Evolutionary conservation across 2,329 filamentous ascomycete genomes (phyloP).

Genomic region (Clonostachys byssicola): DNA sequence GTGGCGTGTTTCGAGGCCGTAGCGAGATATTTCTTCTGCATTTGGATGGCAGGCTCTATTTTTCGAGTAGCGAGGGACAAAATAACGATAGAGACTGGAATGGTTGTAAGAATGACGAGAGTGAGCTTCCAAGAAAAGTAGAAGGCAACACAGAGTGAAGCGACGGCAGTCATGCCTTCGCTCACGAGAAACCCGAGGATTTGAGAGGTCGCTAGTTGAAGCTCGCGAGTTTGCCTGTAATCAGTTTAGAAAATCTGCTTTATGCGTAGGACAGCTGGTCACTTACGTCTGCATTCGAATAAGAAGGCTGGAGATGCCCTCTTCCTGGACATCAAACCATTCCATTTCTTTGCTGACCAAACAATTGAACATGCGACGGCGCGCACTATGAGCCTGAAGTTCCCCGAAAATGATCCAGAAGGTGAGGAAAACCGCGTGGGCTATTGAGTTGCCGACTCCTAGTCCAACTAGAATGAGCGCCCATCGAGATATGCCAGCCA

Average conservation of each 20-base stretch:
- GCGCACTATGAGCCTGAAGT: conserved; percentile 64
- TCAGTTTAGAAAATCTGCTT: background rate
- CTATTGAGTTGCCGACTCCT: conserved; percentile 61
- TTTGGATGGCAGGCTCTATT: conserved; percentile 62
- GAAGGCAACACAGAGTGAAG: conserved; percentile 68
- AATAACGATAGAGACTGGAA: conserved; percentile 62
- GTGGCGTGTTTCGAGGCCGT: conserved; percentile 68
- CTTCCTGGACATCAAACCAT: conserved; percentile 75
- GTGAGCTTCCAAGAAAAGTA: conserved; percentile 82
- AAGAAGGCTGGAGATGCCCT: conserved; percentile 70
- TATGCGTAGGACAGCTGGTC: background rate
- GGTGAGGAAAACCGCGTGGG: conserved; percentile 62
- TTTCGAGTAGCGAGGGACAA: conserved; percentile 56
- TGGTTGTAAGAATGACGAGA: conserved; percentile 68
- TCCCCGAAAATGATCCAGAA: conserved; percentile 79
- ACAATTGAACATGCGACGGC: conserved; percentile 60
- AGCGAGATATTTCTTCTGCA: conserved; percentile 64
- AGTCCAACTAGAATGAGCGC: conserved; percentile 60
- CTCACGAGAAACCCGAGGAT: conserved; percentile 68
- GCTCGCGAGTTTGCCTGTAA: conserved; percentile 72
- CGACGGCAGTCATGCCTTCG: conserved; percentile 58
- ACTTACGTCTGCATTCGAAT: conserved; percentile 69
- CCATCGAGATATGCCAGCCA: conserved; percentile 52
- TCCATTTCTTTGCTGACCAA: conserved; percentile 70
- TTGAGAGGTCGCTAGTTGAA: conserved; percentile 77